A percentile compares a stretch with the other conserved stretches of the same genome.
phyloP scores from a whole-genome alignment of 2,329 filamentous ascomycete species.

The Elsinoe arachidis region DNA sequence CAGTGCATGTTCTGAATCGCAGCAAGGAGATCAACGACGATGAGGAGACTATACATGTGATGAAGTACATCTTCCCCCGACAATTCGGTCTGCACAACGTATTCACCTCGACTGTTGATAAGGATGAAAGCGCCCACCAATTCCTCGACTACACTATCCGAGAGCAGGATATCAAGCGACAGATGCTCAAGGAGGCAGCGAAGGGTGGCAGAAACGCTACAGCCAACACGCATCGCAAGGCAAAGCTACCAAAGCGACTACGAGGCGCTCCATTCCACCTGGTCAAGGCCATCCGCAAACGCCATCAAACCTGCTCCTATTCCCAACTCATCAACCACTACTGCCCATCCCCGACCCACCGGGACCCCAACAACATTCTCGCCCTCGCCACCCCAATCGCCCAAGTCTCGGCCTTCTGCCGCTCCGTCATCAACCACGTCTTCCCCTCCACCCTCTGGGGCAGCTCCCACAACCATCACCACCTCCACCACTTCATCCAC shows the following conservation, averaged over 20 bases:
- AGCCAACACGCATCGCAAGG: background rate
- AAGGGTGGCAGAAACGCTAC: background rate
- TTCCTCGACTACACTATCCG: conserved; percentile 80
- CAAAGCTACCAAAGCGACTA: conserved; percentile 54
- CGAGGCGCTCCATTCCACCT: conserved; percentile 54
- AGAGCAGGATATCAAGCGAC: conserved; percentile 63
- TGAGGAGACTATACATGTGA: conserved; percentile 56
- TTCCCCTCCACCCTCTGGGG: conserved; percentile 74
- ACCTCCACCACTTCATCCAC: conserved; percentile 62
- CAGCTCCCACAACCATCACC: conserved; percentile 50
- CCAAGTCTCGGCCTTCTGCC: conserved; percentile 78
- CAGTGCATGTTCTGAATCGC: conserved; percentile 77
- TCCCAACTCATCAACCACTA: conserved; percentile 69
- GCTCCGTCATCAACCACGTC: conserved; percentile 61
- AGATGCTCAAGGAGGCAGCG: background rate
- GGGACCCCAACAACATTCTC: conserved; percentile 38
- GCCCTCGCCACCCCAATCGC: conserved; percentile 58
- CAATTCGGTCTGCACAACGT: conserved; percentile 88
- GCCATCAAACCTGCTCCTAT: conserved; percentile 71
- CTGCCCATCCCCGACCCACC: conserved; percentile 48
- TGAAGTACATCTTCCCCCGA: conserved; percentile 89
- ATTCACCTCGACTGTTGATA: conserved; percentile 65
- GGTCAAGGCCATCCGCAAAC: conserved; percentile 57
- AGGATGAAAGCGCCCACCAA: conserved; percentile 57
- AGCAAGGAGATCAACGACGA: conserved; percentile 43